Conservation (phyloP, 768 basidiomycete species). For the Phylloporus arenicola region DNA sequence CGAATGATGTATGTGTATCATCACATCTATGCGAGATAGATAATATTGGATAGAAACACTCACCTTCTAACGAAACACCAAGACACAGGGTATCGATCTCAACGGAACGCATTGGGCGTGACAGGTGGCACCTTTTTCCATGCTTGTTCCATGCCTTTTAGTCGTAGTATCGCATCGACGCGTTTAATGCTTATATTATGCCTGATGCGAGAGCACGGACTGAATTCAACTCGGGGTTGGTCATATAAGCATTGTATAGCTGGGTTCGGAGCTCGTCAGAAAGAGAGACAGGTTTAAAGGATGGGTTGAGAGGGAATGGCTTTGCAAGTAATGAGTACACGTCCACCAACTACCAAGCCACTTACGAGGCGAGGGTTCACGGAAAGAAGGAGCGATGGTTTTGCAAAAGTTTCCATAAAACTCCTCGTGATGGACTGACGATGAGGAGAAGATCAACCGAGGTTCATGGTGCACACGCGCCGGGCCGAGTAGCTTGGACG, state of each 20-base stretch:
- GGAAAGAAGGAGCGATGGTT: constrained; percentile 18
- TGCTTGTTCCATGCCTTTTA: constrained; percentile 71
- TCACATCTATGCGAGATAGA: constrained; percentile 27
- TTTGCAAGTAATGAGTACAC: constrained; percentile 24
- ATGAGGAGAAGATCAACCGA: neutral
- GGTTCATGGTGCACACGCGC: constrained; percentile 9
- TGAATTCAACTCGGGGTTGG: constrained; percentile 49
- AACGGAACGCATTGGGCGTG: constrained; percentile 3
- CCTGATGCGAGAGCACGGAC: constrained; percentile 54
- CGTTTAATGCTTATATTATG: constrained; percentile 72
- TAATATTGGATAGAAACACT: constrained; percentile 15
- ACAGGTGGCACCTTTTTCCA: constrained; percentile 62
- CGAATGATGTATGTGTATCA: constrained; percentile 64
- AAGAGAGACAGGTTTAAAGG: constrained; percentile 73
- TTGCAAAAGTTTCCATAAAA: constrained; percentile 17
- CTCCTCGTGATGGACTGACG: constrained; percentile 3
- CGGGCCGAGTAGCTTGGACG: constrained; percentile 7
- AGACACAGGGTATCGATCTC: constrained; percentile 4
- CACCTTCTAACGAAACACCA: constrained; percentile 34
- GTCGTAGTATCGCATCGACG: constrained; percentile 73
- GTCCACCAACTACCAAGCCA: constrained; percentile 49
- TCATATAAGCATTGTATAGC: constrained; percentile 59
- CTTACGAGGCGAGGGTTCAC: constrained; percentile 40
- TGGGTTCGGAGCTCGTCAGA: constrained; percentile 52
- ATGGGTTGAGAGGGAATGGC: constrained; percentile 85